phyloP scores from a whole-genome alignment of 768 basidiomycete species.

The Termitomyces eurrhizus region DNA sequence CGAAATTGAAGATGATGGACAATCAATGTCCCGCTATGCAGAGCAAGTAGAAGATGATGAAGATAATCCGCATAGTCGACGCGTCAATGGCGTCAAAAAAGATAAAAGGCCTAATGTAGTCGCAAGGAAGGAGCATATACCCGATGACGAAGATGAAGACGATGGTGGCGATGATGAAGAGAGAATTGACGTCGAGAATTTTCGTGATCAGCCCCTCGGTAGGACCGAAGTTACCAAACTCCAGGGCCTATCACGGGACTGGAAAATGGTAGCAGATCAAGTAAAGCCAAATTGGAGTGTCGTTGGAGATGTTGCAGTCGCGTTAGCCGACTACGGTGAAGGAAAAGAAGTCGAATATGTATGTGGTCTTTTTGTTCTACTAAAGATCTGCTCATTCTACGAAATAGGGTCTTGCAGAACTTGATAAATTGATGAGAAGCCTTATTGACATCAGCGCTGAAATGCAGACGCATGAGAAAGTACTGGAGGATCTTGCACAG shows the following conservation, averaged over 20 bases:
- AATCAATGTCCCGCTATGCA: constrained; percentile 26
- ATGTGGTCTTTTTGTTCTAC: constrained; percentile 11
- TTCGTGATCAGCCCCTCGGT: constrained; percentile 64
- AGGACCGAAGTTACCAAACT: constrained; percentile 49
- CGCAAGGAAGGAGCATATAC: constrained; percentile 20
- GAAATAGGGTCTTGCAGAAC: constrained; percentile 46
- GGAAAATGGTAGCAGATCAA: constrained; percentile 50
- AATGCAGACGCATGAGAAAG: constrained; percentile 51
- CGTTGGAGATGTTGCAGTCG: constrained; percentile 48
- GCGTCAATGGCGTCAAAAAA: constrained; percentile 25
- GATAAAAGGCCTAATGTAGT: constrained; percentile 27
- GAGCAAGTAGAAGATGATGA: constrained; percentile 46
- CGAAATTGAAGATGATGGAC: constrained; percentile 56
- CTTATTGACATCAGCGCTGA: constrained; percentile 64
- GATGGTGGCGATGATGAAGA: constrained; percentile 39
- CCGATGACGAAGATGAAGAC: constrained; percentile 19
- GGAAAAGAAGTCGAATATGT: constrained; percentile 52
- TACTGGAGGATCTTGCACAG: constrained; percentile 55
- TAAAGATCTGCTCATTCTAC: constrained; percentile 6
- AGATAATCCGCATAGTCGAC: constrained; percentile 27
- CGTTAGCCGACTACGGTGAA: constrained; percentile 61
- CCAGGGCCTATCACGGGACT: constrained; percentile 57
- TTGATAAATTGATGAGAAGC: constrained; percentile 67
- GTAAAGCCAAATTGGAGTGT: constrained; percentile 44
- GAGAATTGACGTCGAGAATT: constrained; percentile 56